Evolutionary conservation across 1,139 yeast species (phyloP), one percentile per base, ranked within the genome.

Genomic region (Pichia sp.): DNA sequence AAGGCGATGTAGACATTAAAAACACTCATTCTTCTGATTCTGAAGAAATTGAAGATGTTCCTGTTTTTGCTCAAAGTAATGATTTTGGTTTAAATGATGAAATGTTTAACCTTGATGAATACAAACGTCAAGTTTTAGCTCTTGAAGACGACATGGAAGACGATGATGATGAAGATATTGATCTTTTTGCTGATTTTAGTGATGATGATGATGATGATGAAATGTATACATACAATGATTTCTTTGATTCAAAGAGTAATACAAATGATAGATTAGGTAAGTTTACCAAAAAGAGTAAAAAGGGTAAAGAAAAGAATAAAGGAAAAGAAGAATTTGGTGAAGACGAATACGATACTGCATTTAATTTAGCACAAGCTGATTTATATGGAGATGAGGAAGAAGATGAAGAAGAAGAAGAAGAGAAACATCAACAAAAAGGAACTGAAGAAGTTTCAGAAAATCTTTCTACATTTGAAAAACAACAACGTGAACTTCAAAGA

Each of bases 101-200:
- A 9, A 82, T 89, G 52, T 91, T 91, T 59, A 80, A 87, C 47
- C 76, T 91, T 31, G 95, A 87, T 50, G 84, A 82, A 36, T 89
- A 85, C 65, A 85, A 88, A 61, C 79, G 76, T 56, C 95, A 88
- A 59, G 78, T 87, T 6, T 61, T 85, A 36, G 86, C 78, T 3
- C 72, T 81, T 55, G 96, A 87, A 56, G 64, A 73, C 8, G 51
- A 45, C 13, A 34, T 30, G 15, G 66, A 65, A 33, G 69, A 68
- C 24, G 70, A 65, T 14, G 75, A 69, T n/a, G 62, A 60, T 9
- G 67, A 66, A n/a, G 79, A 76, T 18, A 68, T 86, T 44, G 89
- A 85, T 56, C 73, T 70, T 52, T 81, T 80, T 59, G 59, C 70
- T 20, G 82, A 80, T 46, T 67, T 74, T 13, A 74, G 72, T 6